phyloP scores from a whole-genome alignment of 345 rosid species.

The Aquilaria malaccensis region DNA sequence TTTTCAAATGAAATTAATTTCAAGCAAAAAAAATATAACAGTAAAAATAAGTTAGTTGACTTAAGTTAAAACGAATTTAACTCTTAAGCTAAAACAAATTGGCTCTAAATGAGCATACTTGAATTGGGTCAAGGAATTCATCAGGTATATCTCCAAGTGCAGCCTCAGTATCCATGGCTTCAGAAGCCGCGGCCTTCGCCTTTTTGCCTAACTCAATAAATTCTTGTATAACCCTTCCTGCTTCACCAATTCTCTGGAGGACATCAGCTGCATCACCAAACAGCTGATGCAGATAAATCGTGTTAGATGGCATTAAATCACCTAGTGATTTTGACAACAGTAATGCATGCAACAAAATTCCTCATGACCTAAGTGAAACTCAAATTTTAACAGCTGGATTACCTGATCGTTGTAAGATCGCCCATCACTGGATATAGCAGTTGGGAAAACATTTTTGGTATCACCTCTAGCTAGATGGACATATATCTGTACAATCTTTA shows the following conservation, averaged over 20 bases:
- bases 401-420: conserved; percentile 97
- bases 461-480: conserved; percentile 94
- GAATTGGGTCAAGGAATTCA: conserved; percentile 98
- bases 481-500: conserved; percentile 85
- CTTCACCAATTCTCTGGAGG: conserved; percentile 77
- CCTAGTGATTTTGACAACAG: background rate
- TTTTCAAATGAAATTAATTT: too few species aligned
- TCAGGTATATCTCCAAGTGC: conserved; percentile 83
- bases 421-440: conserved; percentile 93
- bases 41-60: too few species aligned
- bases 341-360: background rate
- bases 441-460: conserved; percentile 62
- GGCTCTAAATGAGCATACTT: conserved; percentile 32
- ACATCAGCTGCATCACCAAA: conserved; percentile 85
- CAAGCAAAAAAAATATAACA: too few species aligned
- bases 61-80: background rate
- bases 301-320: conserved; percentile 14
- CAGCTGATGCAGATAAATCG: conserved; percentile 38
- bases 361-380: background rate
- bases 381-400: conserved; percentile 3
- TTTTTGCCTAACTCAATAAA: conserved; percentile 73
- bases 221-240: conserved; percentile 56
- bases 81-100: too few species aligned
- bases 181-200: conserved; percentile 88
- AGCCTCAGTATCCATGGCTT: conserved; percentile 96